A percentile compares a stretch with the other conserved stretches of the same genome.
Evolutionary conservation across 1,139 yeast species (phyloP).

Genomic region (Candida freyschussii): DNA sequence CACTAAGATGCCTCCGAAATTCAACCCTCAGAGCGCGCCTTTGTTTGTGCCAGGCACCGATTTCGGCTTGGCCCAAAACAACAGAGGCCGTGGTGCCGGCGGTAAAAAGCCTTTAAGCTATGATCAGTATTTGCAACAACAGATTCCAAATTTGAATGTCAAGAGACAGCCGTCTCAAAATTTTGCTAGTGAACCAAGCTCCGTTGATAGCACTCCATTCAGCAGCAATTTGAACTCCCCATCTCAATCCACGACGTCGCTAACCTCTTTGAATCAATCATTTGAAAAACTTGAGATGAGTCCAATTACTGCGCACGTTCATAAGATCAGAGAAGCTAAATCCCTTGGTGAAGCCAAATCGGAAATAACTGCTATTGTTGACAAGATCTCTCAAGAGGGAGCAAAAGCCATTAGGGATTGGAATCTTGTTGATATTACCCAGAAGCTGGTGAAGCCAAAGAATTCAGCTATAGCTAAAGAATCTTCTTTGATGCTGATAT

Average conservation of each 20-base stretch:
- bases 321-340: slow-evolving; percentile 50
- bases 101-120: slow-evolving; percentile 23
- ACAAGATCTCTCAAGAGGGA: slow-evolving; percentile 42
- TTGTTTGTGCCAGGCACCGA: slow-evolving; percentile 18
- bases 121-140: slow-evolving; percentile 22
- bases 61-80: slow-evolving; percentile 6
- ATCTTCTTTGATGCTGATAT: slow-evolving; percentile 61
- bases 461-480: slow-evolving; percentile 73
- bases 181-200: slow-evolving; percentile 16
- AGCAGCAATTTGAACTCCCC: slow-evolving; percentile 24
- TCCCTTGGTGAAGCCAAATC: slow-evolving; percentile 62
- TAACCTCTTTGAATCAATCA: slow-evolving; percentile 66
- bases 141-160: slow-evolving; percentile 10
- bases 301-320: slow-evolving; percentile 64
- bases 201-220: slow-evolving; percentile 25
- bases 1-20: slow-evolving; percentile 28
- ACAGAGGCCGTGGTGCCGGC: slow-evolving; percentile 8
- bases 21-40: slow-evolving; percentile 21
- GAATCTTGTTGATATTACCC: slow-evolving; percentile 58
- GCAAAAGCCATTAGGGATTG: slow-evolving; percentile 54
- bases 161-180: slow-evolving; percentile 10
- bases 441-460: slow-evolving; percentile 67
- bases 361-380: slow-evolving; percentile 55
- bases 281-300: slow-evolving; percentile 58
- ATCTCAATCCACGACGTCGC: slow-evolving; percentile 49